phyloP scores from a whole-genome alignment of 352 stramenopile genomes.

The Phytopythium mirpurense region DNA sequence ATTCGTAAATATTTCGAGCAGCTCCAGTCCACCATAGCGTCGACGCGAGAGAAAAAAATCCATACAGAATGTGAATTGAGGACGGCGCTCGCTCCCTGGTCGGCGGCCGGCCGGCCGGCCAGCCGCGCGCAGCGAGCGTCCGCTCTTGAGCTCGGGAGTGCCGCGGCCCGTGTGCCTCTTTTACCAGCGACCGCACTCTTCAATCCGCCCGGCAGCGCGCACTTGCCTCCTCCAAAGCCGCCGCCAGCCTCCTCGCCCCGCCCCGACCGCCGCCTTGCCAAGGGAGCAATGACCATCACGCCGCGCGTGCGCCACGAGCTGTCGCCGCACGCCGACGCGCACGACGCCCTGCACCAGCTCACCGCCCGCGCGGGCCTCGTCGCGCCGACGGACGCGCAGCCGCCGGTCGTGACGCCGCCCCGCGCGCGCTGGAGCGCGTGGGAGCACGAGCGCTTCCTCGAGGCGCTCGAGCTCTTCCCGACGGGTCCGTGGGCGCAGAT shows the following conservation, averaged over 20 bases:
- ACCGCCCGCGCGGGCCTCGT: neutral
- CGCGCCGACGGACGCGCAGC: neutral
- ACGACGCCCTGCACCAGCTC: neutral
- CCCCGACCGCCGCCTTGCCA: neutral
- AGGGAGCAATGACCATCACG: slow-evolving; percentile 1
- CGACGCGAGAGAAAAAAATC: neutral
- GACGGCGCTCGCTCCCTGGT: too few relatives aligned
- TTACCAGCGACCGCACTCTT: neutral
- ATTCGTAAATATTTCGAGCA: neutral
- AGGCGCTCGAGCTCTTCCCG: slow-evolving; percentile 33
- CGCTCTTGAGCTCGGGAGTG: neutral
- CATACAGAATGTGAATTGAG: neutral
- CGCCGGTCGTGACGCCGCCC: neutral
- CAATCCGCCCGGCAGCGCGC: slow-evolving; percentile 5
- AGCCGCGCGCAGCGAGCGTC: neutral
- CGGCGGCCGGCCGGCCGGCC: too few relatives aligned
- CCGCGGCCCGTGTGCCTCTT: neutral
- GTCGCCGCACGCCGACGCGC: neutral
- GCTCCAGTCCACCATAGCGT: neutral
- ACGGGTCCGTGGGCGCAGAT: slow-evolving; percentile 36
- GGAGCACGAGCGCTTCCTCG: slow-evolving; percentile 43
- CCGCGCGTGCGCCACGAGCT: slow-evolving; percentile 1
- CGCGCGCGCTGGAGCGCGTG: slow-evolving; percentile 11
- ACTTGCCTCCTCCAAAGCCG: neutral
- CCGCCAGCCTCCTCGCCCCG: neutral